Percentiles rank a stretch among this genome's conserved stretches.
Evolutionary conservation across 2,329 filamentous ascomycete species (phyloP).

Genomic region (Paradendryphiella salina): DNA sequence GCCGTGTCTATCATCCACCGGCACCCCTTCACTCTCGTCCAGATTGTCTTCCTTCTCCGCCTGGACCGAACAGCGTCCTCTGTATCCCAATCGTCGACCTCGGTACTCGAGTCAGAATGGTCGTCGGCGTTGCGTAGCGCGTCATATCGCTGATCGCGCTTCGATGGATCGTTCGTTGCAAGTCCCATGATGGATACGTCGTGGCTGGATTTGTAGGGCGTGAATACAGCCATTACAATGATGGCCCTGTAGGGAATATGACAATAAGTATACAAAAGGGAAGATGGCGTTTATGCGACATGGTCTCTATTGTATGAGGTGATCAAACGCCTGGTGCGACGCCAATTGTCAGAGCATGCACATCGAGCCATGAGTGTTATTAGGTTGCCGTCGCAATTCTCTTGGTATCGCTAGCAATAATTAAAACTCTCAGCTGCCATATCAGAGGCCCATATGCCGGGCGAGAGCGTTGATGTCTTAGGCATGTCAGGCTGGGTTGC

Average conservation of each 20-base stretch:
- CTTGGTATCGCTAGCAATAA: neutral
- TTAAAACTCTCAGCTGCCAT: neutral
- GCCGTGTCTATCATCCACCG: slow-evolving; percentile 38
- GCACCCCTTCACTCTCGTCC: slow-evolving; percentile 21
- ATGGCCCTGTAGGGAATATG: neutral
- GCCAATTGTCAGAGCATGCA: slow-evolving; percentile 28
- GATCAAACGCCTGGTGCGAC: slow-evolving; percentile 32
- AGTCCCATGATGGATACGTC: slow-evolving; percentile 15
- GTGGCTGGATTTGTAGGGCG: slow-evolving; percentile 20
- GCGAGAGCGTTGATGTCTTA: neutral
- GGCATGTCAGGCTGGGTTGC: too few relatives aligned
- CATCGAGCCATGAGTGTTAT: neutral
- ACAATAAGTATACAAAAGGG: neutral
- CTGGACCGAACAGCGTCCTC: slow-evolving; percentile 10
- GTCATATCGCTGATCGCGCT: slow-evolving; percentile 31
- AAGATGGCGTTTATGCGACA: slow-evolving; percentile 2
- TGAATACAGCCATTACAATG: slow-evolving; percentile 10
- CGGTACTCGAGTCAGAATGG: slow-evolving; percentile 35
- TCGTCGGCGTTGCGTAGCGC: slow-evolving; percentile 26
- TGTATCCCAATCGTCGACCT: slow-evolving; percentile 33
- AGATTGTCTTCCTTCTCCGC: slow-evolving; percentile 15
- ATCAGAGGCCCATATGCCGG: neutral
- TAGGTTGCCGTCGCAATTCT: neutral
- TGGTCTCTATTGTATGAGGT: neutral
- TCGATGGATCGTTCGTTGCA: slow-evolving; percentile 14